phyloP scores from a whole-genome alignment of 2,329 filamentous ascomycete genomes.

The Penicillium oxalicum region DNA sequence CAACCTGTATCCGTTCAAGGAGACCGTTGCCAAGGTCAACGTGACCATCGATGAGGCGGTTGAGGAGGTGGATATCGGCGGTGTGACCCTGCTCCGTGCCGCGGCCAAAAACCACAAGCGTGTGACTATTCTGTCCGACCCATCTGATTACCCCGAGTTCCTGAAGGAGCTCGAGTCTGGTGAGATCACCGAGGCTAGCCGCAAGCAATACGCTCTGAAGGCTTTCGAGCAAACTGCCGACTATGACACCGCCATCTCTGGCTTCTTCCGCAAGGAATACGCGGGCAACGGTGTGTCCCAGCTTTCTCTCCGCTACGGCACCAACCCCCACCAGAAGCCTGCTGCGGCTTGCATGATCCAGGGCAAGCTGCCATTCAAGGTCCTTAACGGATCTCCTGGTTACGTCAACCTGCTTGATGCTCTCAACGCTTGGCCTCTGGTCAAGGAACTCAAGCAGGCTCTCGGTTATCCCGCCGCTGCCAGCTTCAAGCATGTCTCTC shows the following conservation, averaged over 20 bases:
- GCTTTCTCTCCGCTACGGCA: constrained; percentile 82
- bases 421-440: constrained; percentile 92
- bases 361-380: constrained; percentile 84
- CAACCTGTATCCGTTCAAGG: constrained; percentile 99
- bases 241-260: constrained; percentile 89
- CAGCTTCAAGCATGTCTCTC: constrained; percentile 98
- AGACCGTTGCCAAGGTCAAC: constrained; percentile 93
- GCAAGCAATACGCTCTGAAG: constrained; percentile 88
- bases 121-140: constrained; percentile 93
- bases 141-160: constrained; percentile 88
- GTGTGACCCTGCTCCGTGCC: constrained; percentile 90
- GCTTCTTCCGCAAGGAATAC: constrained; percentile 97
- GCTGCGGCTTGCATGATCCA: constrained; percentile 74
- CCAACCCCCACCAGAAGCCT: constrained; percentile 97
- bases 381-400: constrained; percentile 79
- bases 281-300: constrained; percentile 78
- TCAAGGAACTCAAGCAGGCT: constrained; percentile 89
- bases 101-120: constrained; percentile 97
- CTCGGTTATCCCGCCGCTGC: constrained; percentile 85
- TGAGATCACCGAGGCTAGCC: constrained; percentile 76
- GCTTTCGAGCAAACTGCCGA: constrained; percentile 97
- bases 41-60: constrained; percentile 95
- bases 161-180: constrained; percentile 80
- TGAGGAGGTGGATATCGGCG: constrained; percentile 97
- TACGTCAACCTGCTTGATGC: constrained; percentile 98